Evolutionary conservation across 169 alveolate species (phyloP), one percentile per base, ranked within the genome.

Genomic region (Eimeria tenella): DNA sequence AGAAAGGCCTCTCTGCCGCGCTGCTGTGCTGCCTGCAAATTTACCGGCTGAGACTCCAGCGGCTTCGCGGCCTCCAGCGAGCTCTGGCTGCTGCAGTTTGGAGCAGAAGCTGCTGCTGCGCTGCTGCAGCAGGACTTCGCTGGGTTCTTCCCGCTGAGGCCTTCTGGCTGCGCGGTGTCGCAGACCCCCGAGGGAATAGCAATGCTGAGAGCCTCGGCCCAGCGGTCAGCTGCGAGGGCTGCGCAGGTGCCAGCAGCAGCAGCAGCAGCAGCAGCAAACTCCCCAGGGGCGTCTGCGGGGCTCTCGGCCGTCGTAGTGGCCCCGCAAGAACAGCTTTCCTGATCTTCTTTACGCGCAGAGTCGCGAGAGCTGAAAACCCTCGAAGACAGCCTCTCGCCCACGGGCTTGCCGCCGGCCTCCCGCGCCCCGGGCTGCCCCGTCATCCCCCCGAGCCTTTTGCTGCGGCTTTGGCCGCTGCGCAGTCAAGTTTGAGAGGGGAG

Each of bases 191-290:
- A 19, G 31, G 87, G 87, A 65, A 77, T 77, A 4, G 87, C 87
- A 19, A 77, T 65, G 31, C 87, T 77, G 53, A 77, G 68, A 42
- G 87, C 87, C 31, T 50, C 68, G 5, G 87, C 87, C 87, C 87
- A 77, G 10, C 87, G 68, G 1, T 15, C 65, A 17, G 49, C 60
- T 8, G 65, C 17, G 6, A 55, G 31, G 15, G 49, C 87, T 8
- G 65, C 17, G 6, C 21, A 15, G 15, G 49, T 65, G 49, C n/a
- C 52, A 49, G 83, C 83, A 31, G 83, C 83, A 13, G 74, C 74
- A 65, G 74, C 74, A 65, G 42, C 25, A 65, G 74, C 42, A 65
- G 74, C 42, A 31, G 42, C 42, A 31, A 31, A 5, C 53, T n/a
- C 68, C 87, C 65, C 87, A 77, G 9, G 42, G 49, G 42, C 49